These are phyloP conservation scores for Pseudonitzschia pungens DNA, from an alignment of 108 stramenopile species.

Conservation along the genomic window DNA sequence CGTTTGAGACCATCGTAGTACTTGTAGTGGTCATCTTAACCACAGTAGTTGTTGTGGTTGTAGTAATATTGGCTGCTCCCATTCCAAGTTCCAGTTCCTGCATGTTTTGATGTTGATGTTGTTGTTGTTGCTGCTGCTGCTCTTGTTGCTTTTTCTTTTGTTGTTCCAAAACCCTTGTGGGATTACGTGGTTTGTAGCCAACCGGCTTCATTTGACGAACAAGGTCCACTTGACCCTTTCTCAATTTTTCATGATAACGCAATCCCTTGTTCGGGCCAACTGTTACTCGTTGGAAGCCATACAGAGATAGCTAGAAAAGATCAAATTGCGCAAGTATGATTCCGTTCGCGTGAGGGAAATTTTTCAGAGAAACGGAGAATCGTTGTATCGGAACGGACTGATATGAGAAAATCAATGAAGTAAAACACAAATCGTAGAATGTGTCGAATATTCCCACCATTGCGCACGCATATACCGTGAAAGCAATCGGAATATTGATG, in stretches of 20 bases:
- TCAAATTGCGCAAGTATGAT: neutral
- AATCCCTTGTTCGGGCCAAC: constrained; percentile 33
- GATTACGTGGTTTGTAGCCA: constrained; percentile 32
- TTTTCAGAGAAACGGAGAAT: too few relatives aligned
- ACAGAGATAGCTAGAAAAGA: constrained; percentile 15
- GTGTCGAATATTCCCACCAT: too few relatives aligned
- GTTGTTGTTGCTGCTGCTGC: neutral
- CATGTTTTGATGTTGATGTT: neutral
- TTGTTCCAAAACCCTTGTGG: neutral
- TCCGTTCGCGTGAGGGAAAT: too few relatives aligned
- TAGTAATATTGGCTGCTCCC: neutral
- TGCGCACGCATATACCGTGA: too few relatives aligned
- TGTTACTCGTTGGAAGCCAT: constrained; percentile 37
- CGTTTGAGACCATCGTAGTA: neutral
- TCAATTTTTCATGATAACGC: constrained; percentile 33
- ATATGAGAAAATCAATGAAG: neutral
- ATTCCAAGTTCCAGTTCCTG: neutral
- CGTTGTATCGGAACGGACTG: too few relatives aligned
- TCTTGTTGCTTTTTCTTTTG: neutral
- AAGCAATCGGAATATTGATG: too few relatives aligned
- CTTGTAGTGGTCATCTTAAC: constrained; percentile 1
- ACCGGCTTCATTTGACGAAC: constrained; percentile 37
- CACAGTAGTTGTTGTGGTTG: constrained; percentile 12
- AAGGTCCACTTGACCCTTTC: constrained; percentile 20
- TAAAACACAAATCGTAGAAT: neutral